Percentiles rank a stretch among this genome's conserved stretches.
Conservation (phyloP, 2,329 filamentous ascomycete species). For the Epichloe festucae region DNA sequence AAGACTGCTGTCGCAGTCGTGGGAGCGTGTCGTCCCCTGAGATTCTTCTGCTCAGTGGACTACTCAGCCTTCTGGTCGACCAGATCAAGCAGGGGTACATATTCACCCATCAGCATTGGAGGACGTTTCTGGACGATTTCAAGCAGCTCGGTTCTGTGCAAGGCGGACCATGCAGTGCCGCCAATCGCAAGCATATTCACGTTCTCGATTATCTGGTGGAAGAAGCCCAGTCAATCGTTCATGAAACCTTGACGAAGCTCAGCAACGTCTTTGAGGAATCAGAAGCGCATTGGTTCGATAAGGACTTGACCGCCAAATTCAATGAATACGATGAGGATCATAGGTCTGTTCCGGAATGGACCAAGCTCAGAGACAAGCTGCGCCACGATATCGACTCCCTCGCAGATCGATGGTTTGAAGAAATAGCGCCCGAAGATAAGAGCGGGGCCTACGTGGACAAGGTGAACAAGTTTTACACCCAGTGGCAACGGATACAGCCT, state of each 20-base stretch:
- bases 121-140: slow-evolving; percentile 17
- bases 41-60: slow-evolving; percentile 36
- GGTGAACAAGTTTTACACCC: slow-evolving; percentile 24
- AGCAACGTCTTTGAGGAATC: background rate
- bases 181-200: background rate
- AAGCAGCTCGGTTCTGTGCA: slow-evolving; percentile 4
- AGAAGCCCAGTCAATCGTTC: background rate
- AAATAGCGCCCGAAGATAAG: slow-evolving; percentile 2
- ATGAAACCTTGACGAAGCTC: background rate
- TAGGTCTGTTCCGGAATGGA: slow-evolving; percentile 16
- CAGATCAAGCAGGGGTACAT: slow-evolving; percentile 40
- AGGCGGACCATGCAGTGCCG: too few species aligned
- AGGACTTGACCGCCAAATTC: background rate
- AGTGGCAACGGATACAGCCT: slow-evolving; percentile 30
- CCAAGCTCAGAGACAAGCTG: slow-evolving; percentile 2
- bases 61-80: slow-evolving; percentile 44
- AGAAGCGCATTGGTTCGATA: background rate
- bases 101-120: slow-evolving; percentile 32
- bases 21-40: slow-evolving; percentile 32
- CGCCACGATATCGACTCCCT: slow-evolving; percentile 19
- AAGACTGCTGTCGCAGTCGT: slow-evolving; percentile 46
- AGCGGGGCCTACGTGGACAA: slow-evolving; percentile 12
- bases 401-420: slow-evolving; percentile 19
- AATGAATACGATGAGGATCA: background rate
- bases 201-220: background rate